Conservation (phyloP, 2,329 filamentous ascomycete genomes). For the Fusarium musae region DNA sequence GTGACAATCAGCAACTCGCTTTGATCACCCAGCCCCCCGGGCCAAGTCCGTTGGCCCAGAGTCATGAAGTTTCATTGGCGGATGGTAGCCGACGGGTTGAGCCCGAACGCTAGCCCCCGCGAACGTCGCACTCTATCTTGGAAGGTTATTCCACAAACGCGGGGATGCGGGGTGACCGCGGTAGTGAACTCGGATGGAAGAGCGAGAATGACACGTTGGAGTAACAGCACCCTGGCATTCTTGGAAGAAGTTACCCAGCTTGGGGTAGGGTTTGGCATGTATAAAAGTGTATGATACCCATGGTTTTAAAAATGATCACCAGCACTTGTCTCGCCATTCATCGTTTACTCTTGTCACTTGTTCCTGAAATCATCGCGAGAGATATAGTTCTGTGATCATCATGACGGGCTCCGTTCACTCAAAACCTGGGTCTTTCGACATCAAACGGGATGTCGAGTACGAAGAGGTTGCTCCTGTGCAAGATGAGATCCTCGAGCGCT, state of each 20-base stretch:
- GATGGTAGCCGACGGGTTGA: neutral
- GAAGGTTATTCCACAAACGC: constrained; percentile 7
- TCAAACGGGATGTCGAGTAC: constrained; percentile 18
- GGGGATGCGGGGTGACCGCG: constrained; percentile 16
- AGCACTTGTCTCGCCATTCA: neutral
- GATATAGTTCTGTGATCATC: neutral
- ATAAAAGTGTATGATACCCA: neutral
- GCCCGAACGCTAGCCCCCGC: constrained; percentile 9
- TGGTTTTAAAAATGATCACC: neutral
- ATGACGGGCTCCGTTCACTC: constrained; percentile 16
- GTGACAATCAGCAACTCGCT: neutral
- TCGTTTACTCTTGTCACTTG: neutral
- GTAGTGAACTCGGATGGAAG: neutral
- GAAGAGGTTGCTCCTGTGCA: constrained; percentile 11
- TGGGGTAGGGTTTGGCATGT: neutral
- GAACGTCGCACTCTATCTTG: neutral
- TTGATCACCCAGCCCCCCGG: neutral
- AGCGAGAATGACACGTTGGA: neutral
- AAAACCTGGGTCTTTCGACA: constrained; percentile 8
- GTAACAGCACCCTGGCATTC: neutral
- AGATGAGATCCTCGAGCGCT: constrained; percentile 19
- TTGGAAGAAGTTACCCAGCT: fast-evolving
- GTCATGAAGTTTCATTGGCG: neutral
- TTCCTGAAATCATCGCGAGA: neutral
- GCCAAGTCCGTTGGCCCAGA: neutral